phyloP scores from a whole-genome alignment of 2,329 filamentous ascomycete species.

The Ilyonectria destructans region DNA sequence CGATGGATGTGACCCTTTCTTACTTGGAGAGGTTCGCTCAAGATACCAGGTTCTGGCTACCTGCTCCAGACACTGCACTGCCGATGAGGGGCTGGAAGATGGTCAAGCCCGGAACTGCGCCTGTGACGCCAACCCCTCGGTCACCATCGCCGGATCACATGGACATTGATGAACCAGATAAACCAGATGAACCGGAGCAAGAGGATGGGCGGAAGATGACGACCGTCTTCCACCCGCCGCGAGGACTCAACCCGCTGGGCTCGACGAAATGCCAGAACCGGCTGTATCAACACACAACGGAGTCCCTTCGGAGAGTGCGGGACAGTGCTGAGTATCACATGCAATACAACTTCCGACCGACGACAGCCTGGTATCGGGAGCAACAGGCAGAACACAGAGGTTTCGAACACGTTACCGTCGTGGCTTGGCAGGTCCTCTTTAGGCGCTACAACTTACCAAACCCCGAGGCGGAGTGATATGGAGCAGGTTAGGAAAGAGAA shows the following conservation, averaged over 20 bases:
- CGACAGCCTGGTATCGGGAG: slow-evolving; percentile 67
- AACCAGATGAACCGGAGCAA: slow-evolving; percentile 40
- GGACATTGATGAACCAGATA: slow-evolving; percentile 42
- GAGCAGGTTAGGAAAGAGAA: neutral
- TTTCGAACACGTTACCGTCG: slow-evolving; percentile 66
- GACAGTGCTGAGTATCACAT: slow-evolving; percentile 17
- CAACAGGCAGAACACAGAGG: slow-evolving; percentile 64
- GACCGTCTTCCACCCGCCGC: slow-evolving; percentile 66
- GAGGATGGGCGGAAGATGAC: slow-evolving; percentile 29
- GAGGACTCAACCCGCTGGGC: slow-evolving; percentile 40
- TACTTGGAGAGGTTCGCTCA: slow-evolving; percentile 55
- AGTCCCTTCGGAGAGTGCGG: slow-evolving; percentile 9
- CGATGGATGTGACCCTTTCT: slow-evolving; percentile 61
- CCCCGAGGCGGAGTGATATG: slow-evolving; percentile 36
- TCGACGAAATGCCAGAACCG: slow-evolving; percentile 60
- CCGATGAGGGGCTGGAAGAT: slow-evolving; percentile 57
- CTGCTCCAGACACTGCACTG: slow-evolving; percentile 52
- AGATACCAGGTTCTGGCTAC: slow-evolving; percentile 56
- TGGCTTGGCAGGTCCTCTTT: slow-evolving; percentile 61
- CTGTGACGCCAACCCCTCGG: neutral
- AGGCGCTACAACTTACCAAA: slow-evolving; percentile 47
- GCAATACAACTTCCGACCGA: slow-evolving; percentile 63
- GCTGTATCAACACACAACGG: slow-evolving; percentile 59
- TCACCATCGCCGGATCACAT: slow-evolving; percentile 35
- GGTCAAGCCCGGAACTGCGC: slow-evolving; percentile 44